Evolutionary conservation across 352 stramenopile species (phyloP), one percentile per base, ranked within the genome.

Genomic region (Phytopythium chamaehyphon): DNA sequence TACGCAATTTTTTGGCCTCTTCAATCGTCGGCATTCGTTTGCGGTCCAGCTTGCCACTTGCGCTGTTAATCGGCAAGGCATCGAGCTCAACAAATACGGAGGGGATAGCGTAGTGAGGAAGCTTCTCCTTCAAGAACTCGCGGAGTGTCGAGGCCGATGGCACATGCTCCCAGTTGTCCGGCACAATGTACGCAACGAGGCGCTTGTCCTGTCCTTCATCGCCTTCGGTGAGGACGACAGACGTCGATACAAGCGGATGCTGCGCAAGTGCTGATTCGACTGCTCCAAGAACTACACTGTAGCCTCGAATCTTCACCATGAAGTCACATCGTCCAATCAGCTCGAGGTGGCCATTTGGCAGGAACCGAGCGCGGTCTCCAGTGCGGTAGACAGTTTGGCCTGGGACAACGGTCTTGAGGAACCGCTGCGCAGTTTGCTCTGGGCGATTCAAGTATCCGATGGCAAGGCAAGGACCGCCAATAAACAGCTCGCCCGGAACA

Each of bases 301-400:
- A 98, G 38, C 94, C 94, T 21, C 93, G 83, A 54, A 98, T 96
- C 73, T 98, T 98, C 51, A 98, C 88, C 90, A 98, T 97, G 53
- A 96, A 97, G 67, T 97, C 92, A 57, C 88, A 97, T 36, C 94
- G 83, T 5, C 94, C 94, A 33, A 97, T 85, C 31, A 98, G 80
- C 64, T 98, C 90, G 6, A 98, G 64, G 58, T 96, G 77, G 5
- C 89, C 86, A 57, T 96, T 95, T 0, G 85, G 79, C 47, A 98
- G 69, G 45, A 97, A 91, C 14, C 91, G 76, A 38, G 86, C 93
- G 36, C 93, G 71, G 69, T 98, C 93, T 26, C 94, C 93, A 1
- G 93, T 98, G 36, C 86, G 79, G 63, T 98, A 98, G 28, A 98
- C 88, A 18, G 75, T 78, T 60, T 95, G 70, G 35, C 72, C 76